Percentiles rank a stretch among this genome's conserved stretches.
These are phyloP conservation scores for Fusarium metavorans DNA, from an alignment of 2,329 filamentous ascomycete species.

Conservation along the genomic window DNA sequence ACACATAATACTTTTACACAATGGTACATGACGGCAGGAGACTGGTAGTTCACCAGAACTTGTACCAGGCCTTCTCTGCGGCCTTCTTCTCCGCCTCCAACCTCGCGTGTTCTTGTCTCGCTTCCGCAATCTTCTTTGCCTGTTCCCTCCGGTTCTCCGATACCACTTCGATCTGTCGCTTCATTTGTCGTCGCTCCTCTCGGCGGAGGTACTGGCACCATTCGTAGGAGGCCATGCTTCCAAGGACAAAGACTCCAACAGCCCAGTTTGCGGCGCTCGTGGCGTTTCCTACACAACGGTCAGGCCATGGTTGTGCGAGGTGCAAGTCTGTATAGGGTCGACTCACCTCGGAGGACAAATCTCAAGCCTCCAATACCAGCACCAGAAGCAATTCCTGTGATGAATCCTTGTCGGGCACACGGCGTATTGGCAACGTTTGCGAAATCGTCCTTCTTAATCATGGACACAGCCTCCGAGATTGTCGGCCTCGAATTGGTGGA, in stretches of 20 bases:
- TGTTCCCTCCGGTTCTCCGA: conserved; percentile 63
- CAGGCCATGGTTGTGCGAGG: conserved; percentile 10
- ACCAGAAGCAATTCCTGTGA: conserved; percentile 85
- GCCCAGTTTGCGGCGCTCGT: conserved; percentile 82
- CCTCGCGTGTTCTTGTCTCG: conserved; percentile 50
- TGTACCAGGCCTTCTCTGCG: conserved; percentile 64
- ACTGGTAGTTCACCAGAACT: conserved; percentile 61
- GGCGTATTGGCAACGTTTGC: conserved; percentile 80
- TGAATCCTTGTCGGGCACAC: conserved; percentile 84
- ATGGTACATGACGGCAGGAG: conserved; percentile 32
- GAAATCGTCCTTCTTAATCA: conserved; percentile 77
- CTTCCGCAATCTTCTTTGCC: conserved; percentile 59
- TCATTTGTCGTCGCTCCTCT: conserved; percentile 85
- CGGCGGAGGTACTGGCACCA: conserved; percentile 82
- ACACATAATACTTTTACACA: conserved; percentile 39
- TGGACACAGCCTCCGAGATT: conserved; percentile 72
- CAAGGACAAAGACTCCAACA: conserved; percentile 78
- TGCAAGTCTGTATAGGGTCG: background rate
- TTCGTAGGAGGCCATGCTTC: conserved; percentile 81
- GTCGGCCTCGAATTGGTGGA: conserved; percentile 50
- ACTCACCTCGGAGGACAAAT: conserved; percentile 79
- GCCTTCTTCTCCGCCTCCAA: conserved; percentile 50
- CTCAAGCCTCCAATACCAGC: conserved; percentile 80
- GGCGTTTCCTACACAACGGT: conserved; percentile 46
- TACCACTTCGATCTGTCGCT: conserved; percentile 79